Base-by-base conservation (phyloP, 2,329 filamentous ascomycete species). In the Cadophora malorum region DNA sequence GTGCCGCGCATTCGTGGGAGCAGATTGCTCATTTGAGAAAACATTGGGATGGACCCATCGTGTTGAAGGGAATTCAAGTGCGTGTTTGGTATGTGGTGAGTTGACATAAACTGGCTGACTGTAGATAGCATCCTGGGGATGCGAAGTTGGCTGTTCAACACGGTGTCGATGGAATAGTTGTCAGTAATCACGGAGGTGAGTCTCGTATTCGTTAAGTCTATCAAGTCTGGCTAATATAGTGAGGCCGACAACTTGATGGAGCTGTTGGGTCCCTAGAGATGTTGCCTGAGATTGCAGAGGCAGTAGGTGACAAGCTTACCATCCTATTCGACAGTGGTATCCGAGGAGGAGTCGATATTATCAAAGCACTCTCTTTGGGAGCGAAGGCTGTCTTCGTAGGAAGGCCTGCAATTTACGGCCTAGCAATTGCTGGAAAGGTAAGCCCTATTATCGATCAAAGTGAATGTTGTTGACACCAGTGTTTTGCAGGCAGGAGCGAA, bases 31-130 rank as follows among this genome's bases (percentile, higher is more conserved):
- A 86, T 59, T 74, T 92, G 69, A 82, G 84, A 70, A 79, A 84
- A 72, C 76, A 88, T 67, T 91, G 89, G 87, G 82, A 86, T 68
- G 88, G 88, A 0, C 87, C 88, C 0, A 86, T 93, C 63, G 84
- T 87, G 69, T 81, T 88, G 45, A 90, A 90, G 76, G 88, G 87
- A 0, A 86, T 87, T 21, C 80, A 84, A 55, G 69, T 70, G 41
- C 47, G 53, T 38, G n/a, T 59, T 45, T 41, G n/a, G n/a, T 7
- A 1, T 12, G 6, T 33, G 2, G 21, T 4, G 12, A 19, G 25
- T 10, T n/a, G 7, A 23, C 28, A 8, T 19, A 19, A 31, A 31
- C 19, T 16, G 25, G n/a, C 31, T 53, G 3, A 62, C 25, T 35
- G 45, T 10, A 14, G 33, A 2, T 33, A 74, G 65, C 81, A 81